Percentiles rank a stretch among this genome's conserved stretches.
These are phyloP conservation scores for Voacanga thouarsii DNA, from an alignment of 257 asterid species.

Conservation along the genomic window DNA sequence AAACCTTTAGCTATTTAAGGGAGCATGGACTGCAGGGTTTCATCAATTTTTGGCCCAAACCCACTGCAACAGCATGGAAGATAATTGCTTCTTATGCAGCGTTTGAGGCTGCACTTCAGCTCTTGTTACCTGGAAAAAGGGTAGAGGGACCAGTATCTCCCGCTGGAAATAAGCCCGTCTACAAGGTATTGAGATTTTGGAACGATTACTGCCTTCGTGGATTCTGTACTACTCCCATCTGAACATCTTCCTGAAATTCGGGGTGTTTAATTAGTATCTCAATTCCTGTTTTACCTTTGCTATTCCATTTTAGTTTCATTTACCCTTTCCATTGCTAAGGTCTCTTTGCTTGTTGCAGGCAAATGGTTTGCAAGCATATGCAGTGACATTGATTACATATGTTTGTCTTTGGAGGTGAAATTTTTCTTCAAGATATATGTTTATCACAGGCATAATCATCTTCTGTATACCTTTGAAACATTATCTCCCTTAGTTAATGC, in stretches of 20 bases:
- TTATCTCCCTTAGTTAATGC: background rate
- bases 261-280: background rate
- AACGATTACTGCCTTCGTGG: background rate
- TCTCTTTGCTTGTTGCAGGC: constrained; percentile 54
- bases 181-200: constrained; percentile 51
- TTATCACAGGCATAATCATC: background rate
- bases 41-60: constrained; percentile 74
- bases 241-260: too few species aligned
- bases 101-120: constrained; percentile 92
- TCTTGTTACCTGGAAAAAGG: constrained; percentile 75
- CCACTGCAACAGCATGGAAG: constrained; percentile 69
- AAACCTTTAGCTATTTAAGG: constrained; percentile 56
- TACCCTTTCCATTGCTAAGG: background rate
- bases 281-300: background rate
- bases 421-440: constrained; percentile 2
- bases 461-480: background rate
- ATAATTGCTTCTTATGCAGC: constrained; percentile 72
- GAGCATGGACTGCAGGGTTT: constrained; percentile 73
- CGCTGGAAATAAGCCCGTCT: constrained; percentile 77
- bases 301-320: background rate
- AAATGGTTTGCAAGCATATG: constrained; percentile 82
- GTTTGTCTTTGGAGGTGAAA: constrained; percentile 90
- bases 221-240: background rate
- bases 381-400: constrained; percentile 66
- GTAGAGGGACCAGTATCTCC: constrained; percentile 94